Percentiles rank a stretch among this genome's conserved stretches.
These are phyloP conservation scores for Malania oleifera DNA, from an alignment of 164 flowering plant genomes.

Conservation along the genomic window DNA sequence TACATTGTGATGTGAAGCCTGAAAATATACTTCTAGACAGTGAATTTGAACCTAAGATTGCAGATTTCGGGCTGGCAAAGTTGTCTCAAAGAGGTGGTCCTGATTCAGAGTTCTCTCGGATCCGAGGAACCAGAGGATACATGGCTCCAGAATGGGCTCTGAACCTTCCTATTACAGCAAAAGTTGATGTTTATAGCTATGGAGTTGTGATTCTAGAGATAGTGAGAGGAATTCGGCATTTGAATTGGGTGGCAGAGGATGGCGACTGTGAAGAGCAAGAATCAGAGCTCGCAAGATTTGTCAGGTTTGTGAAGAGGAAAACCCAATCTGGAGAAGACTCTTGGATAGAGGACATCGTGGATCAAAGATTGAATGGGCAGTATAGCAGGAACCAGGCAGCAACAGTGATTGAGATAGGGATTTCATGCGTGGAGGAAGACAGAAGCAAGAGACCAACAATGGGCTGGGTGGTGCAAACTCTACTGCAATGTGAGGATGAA, in stretches of 20 bases:
- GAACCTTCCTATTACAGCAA: slow-evolving; percentile 28
- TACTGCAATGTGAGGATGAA: not conserved
- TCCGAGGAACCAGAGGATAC: slow-evolving; percentile 32
- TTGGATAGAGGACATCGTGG: slow-evolving; percentile 26
- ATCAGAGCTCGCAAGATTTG: slow-evolving; percentile 18
- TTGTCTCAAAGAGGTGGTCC: slow-evolving; percentile 17
- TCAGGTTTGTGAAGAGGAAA: slow-evolving; percentile 18
- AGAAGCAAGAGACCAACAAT: slow-evolving; percentile 20
- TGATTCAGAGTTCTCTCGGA: slow-evolving; percentile 18
- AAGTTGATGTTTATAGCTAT: slow-evolving; percentile 33
- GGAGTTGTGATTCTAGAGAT: slow-evolving; percentile 32
- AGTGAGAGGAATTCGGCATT: slow-evolving; percentile 22
- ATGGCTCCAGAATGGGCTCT: slow-evolving; percentile 37
- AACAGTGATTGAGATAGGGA: slow-evolving; percentile 17
- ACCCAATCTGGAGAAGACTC: slow-evolving; percentile 13
- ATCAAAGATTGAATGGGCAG: slow-evolving; percentile 21
- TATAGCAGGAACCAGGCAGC: slow-evolving; percentile 17
- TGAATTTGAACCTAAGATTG: slow-evolving; percentile 27
- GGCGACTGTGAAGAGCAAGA: slow-evolving; percentile 17
- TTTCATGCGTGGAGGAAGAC: slow-evolving; percentile 24
- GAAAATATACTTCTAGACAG: slow-evolving; percentile 29
- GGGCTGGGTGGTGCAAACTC: slow-evolving; percentile 7
- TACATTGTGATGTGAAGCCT: slow-evolving; percentile 37
- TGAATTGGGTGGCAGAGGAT: slow-evolving; percentile 14
- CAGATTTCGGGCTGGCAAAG: slow-evolving; percentile 35